Percentiles rank a stretch among this genome's conserved stretches.
Evolutionary conservation across 148 eudicot species (phyloP).

Genomic region (Salicornia ramosissima): DNA sequence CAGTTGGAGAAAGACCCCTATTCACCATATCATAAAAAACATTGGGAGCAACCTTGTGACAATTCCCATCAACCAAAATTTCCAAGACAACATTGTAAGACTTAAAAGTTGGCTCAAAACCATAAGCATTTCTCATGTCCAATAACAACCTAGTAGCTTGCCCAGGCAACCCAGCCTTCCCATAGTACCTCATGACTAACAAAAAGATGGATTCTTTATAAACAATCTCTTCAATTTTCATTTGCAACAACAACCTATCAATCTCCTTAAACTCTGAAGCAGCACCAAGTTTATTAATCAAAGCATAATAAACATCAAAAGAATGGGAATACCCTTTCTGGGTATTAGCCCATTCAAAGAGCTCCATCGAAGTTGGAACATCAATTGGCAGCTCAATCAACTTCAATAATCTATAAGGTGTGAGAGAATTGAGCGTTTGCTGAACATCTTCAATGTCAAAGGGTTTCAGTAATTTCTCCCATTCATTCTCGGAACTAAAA

Average conservation of each 20-base stretch:
- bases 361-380: slow-evolving; percentile 65
- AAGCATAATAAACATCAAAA: slow-evolving; percentile 69
- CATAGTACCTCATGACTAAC: slow-evolving; percentile 70
- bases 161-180: slow-evolving; percentile 76
- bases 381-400: slow-evolving; percentile 75
- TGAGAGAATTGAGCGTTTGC: slow-evolving; percentile 51
- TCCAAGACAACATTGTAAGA: slow-evolving; percentile 85
- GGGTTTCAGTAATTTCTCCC: slow-evolving; percentile 81
- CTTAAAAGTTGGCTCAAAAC: slow-evolving; percentile 57
- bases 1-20: slow-evolving; percentile 72
- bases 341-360: slow-evolving; percentile 68
- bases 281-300: slow-evolving; percentile 67
- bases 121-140: slow-evolving; percentile 70
- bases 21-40: slow-evolving; percentile 84
- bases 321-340: slow-evolving; percentile 74
- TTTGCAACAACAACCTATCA: slow-evolving; percentile 64
- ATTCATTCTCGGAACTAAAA: slow-evolving; percentile 46
- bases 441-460: slow-evolving; percentile 71
- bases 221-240: slow-evolving; percentile 71
- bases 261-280: slow-evolving; percentile 58
- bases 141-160: slow-evolving; percentile 84
- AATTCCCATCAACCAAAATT: slow-evolving; percentile 62
- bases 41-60: slow-evolving; percentile 69
- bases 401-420: slow-evolving; percentile 68
- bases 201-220: slow-evolving; percentile 69